Evolutionary conservation across 2,329 filamentous ascomycete species (phyloP).

Genomic region (Apiospora malaysiana): DNA sequence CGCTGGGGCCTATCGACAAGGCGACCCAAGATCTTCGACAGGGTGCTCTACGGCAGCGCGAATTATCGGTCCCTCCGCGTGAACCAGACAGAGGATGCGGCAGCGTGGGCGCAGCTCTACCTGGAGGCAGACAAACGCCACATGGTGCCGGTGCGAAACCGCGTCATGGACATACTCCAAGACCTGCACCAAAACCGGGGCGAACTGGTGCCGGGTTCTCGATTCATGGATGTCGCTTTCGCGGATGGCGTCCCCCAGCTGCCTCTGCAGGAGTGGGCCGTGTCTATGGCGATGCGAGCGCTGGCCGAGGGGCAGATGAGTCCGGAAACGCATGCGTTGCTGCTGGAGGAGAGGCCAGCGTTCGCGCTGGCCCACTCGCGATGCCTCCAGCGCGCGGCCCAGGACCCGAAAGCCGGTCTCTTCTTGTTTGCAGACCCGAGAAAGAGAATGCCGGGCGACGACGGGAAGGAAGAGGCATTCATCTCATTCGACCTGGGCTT

Average conservation of each 20-base stretch:
- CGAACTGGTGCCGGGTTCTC: background rate
- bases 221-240: background rate
- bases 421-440: conserved; percentile 6
- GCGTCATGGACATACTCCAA: background rate
- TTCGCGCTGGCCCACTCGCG: background rate
- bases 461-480: background rate
- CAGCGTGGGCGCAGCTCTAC: background rate
- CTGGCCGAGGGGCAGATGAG: background rate
- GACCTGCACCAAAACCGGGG: background rate
- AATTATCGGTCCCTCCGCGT: background rate
- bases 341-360: background rate
- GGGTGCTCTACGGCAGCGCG: background rate
- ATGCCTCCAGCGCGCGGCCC: background rate
- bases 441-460: background rate
- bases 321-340: background rate
- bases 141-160: background rate
- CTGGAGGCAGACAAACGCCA: background rate
- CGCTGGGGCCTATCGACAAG: background rate
- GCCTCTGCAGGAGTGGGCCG: background rate
- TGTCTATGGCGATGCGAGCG: background rate
- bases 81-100: background rate
- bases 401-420: background rate
- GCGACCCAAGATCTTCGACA: background rate
- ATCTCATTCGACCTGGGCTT: background rate
- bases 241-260: background rate